A percentile compares a stretch with the other conserved stretches of the same genome.
phyloP scores from a whole-genome alignment of 768 basidiomycete species.

The Hydnomerulius pinastri region DNA sequence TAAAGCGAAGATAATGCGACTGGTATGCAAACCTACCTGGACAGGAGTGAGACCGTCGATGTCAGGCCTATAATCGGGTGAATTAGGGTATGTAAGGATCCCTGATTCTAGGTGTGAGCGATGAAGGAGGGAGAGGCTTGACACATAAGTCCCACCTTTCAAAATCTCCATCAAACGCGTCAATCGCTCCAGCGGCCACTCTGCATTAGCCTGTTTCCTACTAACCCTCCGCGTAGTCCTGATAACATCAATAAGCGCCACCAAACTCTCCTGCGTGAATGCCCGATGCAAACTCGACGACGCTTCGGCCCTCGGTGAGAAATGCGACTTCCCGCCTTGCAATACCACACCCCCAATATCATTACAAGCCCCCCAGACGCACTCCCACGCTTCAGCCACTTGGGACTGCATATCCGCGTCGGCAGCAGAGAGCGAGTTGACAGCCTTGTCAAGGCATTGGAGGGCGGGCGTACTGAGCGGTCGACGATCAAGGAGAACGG shows the following conservation, averaged over 20 bases:
- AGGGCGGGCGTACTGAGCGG: conserved; percentile 80
- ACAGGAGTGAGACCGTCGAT: conserved; percentile 79
- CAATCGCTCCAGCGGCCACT: conserved; percentile 70
- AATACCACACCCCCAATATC: conserved; percentile 60
- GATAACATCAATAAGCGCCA: conserved; percentile 76
- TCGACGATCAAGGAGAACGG: conserved; percentile 68
- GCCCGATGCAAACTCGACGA: conserved; percentile 6
- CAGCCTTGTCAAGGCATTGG: conserved; percentile 78
- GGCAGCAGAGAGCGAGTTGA: conserved; percentile 54
- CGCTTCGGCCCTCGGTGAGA: conserved; percentile 15
- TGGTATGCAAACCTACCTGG: conserved; percentile 51
- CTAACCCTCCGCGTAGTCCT: conserved; percentile 57
- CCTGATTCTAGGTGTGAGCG: conserved; percentile 39
- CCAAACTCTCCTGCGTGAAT: conserved; percentile 73
- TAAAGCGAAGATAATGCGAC: not conserved
- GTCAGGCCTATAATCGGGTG: conserved; percentile 88
- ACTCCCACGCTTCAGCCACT: conserved; percentile 53
- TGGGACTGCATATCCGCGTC: conserved; percentile 34
- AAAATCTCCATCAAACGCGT: conserved; percentile 73
- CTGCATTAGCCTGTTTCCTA: conserved; percentile 44
- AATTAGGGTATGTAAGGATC: conserved; percentile 75
- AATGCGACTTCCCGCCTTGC: conserved; percentile 20
- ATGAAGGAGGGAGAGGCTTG: not conserved
- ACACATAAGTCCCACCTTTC: conserved; percentile 49
- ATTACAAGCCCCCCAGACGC: conserved; percentile 72